phyloP scores from a whole-genome alignment of 2,329 filamentous ascomycete species.

The Dactylellina drechsleri region DNA sequence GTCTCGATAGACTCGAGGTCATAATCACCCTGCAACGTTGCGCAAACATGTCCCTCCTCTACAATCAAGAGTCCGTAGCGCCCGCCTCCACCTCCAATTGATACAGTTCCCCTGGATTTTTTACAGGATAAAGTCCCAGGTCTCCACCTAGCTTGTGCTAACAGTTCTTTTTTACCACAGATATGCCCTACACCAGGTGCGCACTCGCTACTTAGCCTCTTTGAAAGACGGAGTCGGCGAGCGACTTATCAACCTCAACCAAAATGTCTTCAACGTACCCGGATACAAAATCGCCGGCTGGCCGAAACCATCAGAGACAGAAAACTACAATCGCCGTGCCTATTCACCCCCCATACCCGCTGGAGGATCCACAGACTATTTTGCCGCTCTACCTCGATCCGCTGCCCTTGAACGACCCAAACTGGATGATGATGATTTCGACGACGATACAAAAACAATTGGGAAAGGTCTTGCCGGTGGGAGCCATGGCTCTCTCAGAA shows the following conservation, averaged over 20 bases:
- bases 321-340: slow-evolving; percentile 70
- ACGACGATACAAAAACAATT: slow-evolving; percentile 66
- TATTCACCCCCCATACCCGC: slow-evolving; percentile 88
- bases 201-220: slow-evolving; percentile 80
- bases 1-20: slow-evolving; percentile 35
- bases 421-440: slow-evolving; percentile 76
- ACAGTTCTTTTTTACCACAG: slow-evolving; percentile 62
- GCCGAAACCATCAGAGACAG: slow-evolving; percentile 76
- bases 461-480: slow-evolving; percentile 72
- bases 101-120: background rate
- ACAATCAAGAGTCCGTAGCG: slow-evolving; percentile 45
- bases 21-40: background rate
- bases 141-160: background rate
- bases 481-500: slow-evolving; percentile 73
- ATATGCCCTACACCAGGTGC: slow-evolving; percentile 83
- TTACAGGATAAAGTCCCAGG: background rate
- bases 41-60: slow-evolving; percentile 43
- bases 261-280: slow-evolving; percentile 79
- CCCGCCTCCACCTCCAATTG: background rate
- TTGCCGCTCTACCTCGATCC: slow-evolving; percentile 71
- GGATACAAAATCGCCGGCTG: slow-evolving; percentile 86
- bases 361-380: slow-evolving; percentile 83
- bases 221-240: slow-evolving; percentile 87
- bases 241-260: slow-evolving; percentile 82
- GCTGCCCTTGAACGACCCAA: slow-evolving; percentile 68